Conservation (phyloP, 441 rosid genomes). For the Hura crepitans region DNA sequence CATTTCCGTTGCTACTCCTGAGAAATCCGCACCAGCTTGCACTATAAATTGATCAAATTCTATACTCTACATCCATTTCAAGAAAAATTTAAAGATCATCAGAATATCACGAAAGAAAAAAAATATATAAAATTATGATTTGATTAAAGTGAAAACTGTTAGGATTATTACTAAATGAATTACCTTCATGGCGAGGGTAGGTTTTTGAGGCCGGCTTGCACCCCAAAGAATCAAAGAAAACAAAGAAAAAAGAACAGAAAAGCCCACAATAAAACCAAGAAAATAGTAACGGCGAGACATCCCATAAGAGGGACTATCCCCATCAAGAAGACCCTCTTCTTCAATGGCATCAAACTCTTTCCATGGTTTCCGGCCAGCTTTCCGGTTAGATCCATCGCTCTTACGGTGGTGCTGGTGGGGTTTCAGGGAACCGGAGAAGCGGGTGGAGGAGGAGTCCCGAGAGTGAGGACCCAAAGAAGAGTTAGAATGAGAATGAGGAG, state of each 20-base stretch:
- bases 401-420: conserved; percentile 59
- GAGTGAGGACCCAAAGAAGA: conserved; percentile 74
- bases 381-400: conserved; percentile 38
- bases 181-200: conserved; percentile 66
- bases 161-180: background rate
- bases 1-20: conserved; percentile 89
- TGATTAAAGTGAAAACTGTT: background rate
- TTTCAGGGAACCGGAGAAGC: conserved; percentile 77
- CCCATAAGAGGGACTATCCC: conserved; percentile 43
- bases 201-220: conserved; percentile 76
- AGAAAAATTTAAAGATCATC: background rate
- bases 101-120: no score
- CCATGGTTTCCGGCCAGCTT: conserved; percentile 50
- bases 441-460: conserved; percentile 74
- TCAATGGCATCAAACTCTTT: conserved; percentile 74
- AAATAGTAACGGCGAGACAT: conserved; percentile 71
- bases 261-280: conserved; percentile 67
- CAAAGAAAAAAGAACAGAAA: conserved; percentile 57
- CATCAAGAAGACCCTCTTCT: conserved; percentile 75
- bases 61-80: conserved; percentile 48
- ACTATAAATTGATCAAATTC: conserved; percentile 59
- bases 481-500: conserved; percentile 79
- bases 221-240: conserved; percentile 84
- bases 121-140: no score
- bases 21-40: conserved; percentile 81